A percentile compares a stretch with the other conserved stretches of the same genome.
Conservation (phyloP, 2,329 filamentous ascomycete genomes). For the Cercospora sesami region DNA sequence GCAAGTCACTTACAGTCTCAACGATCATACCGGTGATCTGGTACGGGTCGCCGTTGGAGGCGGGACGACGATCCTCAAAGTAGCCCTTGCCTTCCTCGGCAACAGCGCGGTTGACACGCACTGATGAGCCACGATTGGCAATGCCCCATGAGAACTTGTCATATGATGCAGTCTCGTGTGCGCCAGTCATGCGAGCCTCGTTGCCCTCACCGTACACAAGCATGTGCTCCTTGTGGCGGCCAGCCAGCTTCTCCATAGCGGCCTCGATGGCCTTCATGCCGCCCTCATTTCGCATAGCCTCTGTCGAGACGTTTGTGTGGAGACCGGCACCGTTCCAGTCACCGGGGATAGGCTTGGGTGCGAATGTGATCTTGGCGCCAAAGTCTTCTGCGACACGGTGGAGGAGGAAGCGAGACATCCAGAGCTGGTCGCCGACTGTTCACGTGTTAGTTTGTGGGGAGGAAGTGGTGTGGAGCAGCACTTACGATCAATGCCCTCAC, state of each 20-base stretch:
- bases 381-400: conserved; percentile 94
- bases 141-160: conserved; percentile 93
- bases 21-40: conserved; percentile 80
- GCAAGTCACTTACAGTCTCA: conserved; percentile 55
- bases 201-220: conserved; percentile 95
- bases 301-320: conserved; percentile 90
- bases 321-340: conserved; percentile 97
- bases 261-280: conserved; percentile 92
- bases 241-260: conserved; percentile 61
- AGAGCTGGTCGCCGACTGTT: conserved; percentile 90
- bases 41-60: conserved; percentile 85
- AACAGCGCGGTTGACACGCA: conserved; percentile 84
- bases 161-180: conserved; percentile 90
- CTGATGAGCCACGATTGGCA: conserved; percentile 91
- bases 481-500: conserved; percentile 77
- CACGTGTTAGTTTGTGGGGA: conserved; percentile 7
- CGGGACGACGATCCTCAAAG: conserved; percentile 70
- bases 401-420: conserved; percentile 87
- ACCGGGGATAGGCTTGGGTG: conserved; percentile 92
- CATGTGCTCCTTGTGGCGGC: conserved; percentile 62
- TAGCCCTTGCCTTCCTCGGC: conserved; percentile 90
- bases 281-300: conserved; percentile 83
- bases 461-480: conserved; percentile 24
- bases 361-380: conserved; percentile 89
- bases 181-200: conserved; percentile 86